phyloP scores from a whole-genome alignment of 768 basidiomycete species.

The Ramaria rubella region DNA sequence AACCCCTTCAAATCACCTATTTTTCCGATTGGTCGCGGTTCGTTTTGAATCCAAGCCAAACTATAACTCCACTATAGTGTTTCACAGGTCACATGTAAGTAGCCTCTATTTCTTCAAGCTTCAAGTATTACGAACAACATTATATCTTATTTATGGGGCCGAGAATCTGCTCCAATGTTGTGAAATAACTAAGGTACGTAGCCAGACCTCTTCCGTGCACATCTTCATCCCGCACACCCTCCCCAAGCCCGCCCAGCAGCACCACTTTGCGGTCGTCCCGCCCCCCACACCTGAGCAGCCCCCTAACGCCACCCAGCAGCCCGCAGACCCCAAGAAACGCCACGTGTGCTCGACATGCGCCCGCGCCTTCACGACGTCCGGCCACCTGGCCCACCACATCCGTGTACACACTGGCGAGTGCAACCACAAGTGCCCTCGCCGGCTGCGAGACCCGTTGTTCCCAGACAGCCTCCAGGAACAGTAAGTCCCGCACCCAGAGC shows the following conservation, averaged over 20 bases:
- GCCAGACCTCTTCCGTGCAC: not conserved
- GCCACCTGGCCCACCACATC: slow-evolving; percentile 86
- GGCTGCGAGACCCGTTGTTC: slow-evolving; percentile 90
- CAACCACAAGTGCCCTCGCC: slow-evolving; percentile 92
- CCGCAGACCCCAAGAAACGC: slow-evolving; percentile 1
- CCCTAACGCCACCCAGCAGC: not conserved
- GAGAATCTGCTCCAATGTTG: no score
- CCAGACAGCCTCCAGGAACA: slow-evolving; percentile 71
- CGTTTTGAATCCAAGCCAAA: no score
- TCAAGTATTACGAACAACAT: no score
- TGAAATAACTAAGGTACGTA: no score
- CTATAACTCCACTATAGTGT: no score
- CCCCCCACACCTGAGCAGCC: not conserved
- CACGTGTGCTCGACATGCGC: slow-evolving; percentile 70
- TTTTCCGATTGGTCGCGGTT: no score
- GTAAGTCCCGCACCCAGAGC: slow-evolving; percentile 31
- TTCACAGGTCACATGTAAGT: no score
- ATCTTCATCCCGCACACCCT: no score
- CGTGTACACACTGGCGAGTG: slow-evolving; percentile 88
- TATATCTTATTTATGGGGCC: no score
- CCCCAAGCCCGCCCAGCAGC: not conserved
- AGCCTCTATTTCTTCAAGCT: no score
- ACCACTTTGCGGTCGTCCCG: not conserved
- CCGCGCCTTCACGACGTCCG: slow-evolving; percentile 79
- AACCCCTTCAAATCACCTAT: no score